Evolutionary conservation across 73 alveolate genomes (phyloP), one percentile per base, ranked within the genome.

Genomic region (Symbiodinium natans): DNA sequence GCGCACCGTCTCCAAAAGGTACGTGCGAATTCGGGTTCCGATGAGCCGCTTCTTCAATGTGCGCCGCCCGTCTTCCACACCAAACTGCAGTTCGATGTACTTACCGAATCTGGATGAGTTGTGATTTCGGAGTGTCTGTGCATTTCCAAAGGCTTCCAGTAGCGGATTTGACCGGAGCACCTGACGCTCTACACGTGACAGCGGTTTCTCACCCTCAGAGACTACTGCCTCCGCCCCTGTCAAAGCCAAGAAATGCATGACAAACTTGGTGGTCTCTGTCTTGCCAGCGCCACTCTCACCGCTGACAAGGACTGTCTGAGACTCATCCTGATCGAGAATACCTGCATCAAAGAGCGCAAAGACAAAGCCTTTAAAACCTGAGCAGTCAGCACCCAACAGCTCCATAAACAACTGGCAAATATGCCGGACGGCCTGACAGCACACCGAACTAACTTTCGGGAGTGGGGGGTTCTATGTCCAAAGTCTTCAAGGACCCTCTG

Each of bases 1-100:
- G 29, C 99, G 96, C 42, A 99, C 99, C 94, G 99, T 99, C 97
- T 99, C 99, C 94, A 99, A 97, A 43, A 99, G 95, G 99, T 99
- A 99, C 41, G 99, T 99, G 63, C 92, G 99, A 77, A 99, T 99
- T 54, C 99, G 94, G 7, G 99, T 99, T 36, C 99, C 99, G 74
- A 98, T 29, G 56, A 93, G 59, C 3, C 93, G 75, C 42, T 38
- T 29, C 90, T 25, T 39, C 38, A 11, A 38, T 23, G 82, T 46
- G 10, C 82, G 52, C 54, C 2, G n/a, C 40, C 46, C 82, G 1
- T 42, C 90, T 8, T 59, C 63, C 0, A 82, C 95, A 74, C 99
- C 99, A 83, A 99, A 99, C 93, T 99, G 99, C 59, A 99, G 99
- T 99, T 99, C 99, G 73, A 99, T 99, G 99, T 99, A 99, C 99